Conservation (phyloP, 192 early-diverging fungal species). For the Obelidium mucronatum region DNA sequence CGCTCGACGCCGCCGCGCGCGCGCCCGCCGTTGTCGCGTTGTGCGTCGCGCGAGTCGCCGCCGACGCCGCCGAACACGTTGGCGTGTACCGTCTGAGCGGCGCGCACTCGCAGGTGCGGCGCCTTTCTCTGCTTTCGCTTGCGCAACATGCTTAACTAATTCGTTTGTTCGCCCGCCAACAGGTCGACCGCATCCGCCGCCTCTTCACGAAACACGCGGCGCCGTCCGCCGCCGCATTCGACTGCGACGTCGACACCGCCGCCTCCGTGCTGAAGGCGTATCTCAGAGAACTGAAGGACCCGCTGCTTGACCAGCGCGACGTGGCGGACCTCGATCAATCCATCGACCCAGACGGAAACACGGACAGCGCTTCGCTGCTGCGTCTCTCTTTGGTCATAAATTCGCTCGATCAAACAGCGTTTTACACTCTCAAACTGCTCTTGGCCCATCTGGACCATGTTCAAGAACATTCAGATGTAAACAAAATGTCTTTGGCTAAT, state of each 20-base stretch:
- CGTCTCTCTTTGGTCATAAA: background rate
- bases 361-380: background rate
- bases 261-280: slow-evolving; percentile 12
- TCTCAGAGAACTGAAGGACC: background rate
- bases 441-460: slow-evolving; percentile 10
- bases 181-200: background rate
- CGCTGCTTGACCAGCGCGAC: background rate
- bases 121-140: background rate
- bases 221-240: background rate
- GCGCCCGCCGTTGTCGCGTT: background rate
- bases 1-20: background rate
- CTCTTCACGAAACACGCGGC: background rate
- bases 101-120: slow-evolving; percentile 12
- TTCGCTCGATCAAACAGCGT: background rate
- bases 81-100: slow-evolving; percentile 2
- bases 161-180: background rate
- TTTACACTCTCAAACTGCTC: slow-evolving; percentile 5
- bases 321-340: no score
- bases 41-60: slow-evolving; percentile 1
- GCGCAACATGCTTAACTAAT: background rate
- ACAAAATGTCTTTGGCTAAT: slow-evolving; percentile 30
- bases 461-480: background rate
- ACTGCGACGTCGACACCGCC: slow-evolving; percentile 15
- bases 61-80: background rate
- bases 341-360: background rate